Conservation (phyloP, 1,139 yeast genomes). For the Groenewaldozyma auringiensis region DNA sequence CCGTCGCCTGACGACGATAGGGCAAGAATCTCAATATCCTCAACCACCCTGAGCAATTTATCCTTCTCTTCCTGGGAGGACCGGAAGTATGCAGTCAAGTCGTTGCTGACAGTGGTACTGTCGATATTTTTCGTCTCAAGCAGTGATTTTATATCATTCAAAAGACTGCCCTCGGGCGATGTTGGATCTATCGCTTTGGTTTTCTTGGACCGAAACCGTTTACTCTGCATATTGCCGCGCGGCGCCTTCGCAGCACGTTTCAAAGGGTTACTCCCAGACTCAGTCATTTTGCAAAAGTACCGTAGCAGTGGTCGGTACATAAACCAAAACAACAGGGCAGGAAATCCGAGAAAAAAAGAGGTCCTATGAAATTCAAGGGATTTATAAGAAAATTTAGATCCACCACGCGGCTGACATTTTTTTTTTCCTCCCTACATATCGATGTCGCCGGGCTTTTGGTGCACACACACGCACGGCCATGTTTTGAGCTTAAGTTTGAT, state of each 20-base stretch:
- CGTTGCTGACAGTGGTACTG: slow-evolving; percentile 47
- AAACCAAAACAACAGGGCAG: too few species aligned
- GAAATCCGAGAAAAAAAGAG: too few species aligned
- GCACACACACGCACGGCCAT: too few species aligned
- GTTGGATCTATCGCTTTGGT: slow-evolving; percentile 67
- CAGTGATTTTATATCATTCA: slow-evolving; percentile 61
- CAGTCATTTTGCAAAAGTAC: not conserved
- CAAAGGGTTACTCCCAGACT: not conserved
- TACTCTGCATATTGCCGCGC: slow-evolving; percentile 7
- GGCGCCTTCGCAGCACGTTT: not conserved
- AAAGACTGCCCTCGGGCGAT: slow-evolving; percentile 73
- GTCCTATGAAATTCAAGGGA: too few species aligned
- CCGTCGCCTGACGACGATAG: slow-evolving; percentile 66
- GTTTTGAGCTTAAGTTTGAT: too few species aligned
- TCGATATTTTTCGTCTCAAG: slow-evolving; percentile 39
- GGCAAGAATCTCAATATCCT: slow-evolving; percentile 46
- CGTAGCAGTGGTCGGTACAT: too few species aligned
- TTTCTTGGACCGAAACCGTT: slow-evolving; percentile 36
- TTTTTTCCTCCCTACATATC: too few species aligned
- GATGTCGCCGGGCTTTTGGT: too few species aligned
- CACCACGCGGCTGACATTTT: too few species aligned
- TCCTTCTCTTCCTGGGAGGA: slow-evolving; percentile 43
- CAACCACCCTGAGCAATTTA: slow-evolving; percentile 52
- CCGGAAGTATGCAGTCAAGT: slow-evolving; percentile 58
- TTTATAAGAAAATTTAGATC: too few species aligned